Evolutionary conservation across 352 stramenopile genomes (phyloP).

Genomic region (Phytophthora pinifolia): DNA sequence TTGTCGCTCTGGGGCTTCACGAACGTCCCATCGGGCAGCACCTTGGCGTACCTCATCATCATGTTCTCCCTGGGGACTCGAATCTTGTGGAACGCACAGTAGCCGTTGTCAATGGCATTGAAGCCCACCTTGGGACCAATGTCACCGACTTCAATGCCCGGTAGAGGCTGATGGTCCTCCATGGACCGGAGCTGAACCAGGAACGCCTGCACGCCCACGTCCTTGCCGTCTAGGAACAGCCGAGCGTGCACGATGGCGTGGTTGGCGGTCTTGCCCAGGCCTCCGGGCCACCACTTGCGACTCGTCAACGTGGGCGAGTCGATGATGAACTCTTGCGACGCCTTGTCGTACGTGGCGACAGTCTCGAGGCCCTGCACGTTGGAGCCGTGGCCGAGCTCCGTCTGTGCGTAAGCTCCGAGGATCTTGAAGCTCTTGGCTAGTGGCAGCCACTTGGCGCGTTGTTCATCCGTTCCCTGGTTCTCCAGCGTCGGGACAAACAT

Average conservation of each 20-base stretch:
- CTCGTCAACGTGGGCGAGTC: conserved; percentile 94
- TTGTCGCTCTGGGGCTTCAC: conserved; percentile 66
- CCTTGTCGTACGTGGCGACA: conserved; percentile 59
- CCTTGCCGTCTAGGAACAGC: conserved; percentile 27
- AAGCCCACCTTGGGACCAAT: conserved; percentile 36
- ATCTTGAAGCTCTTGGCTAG: conserved; percentile 31
- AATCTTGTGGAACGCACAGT: conserved; percentile 32
- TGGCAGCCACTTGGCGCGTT: conserved; percentile 29
- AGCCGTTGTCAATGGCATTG: conserved; percentile 32
- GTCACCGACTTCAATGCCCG: conserved; percentile 31
- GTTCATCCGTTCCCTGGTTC: conserved; percentile 26
- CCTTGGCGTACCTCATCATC: conserved; percentile 38
- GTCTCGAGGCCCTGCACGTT: conserved; percentile 38
- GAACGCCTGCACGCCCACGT: conserved; percentile 33
- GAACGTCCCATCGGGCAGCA: conserved; percentile 59
- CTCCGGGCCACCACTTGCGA: conserved; percentile 94
- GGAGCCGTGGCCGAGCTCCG: conserved; percentile 34
- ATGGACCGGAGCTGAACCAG: conserved; percentile 31
- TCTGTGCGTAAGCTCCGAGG: conserved; percentile 32
- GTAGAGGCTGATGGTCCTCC: conserved; percentile 26
- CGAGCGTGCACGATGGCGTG: conserved; percentile 33
- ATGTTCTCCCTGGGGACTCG: conserved; percentile 28
- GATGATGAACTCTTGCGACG: conserved; percentile 92
- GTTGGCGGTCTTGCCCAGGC: conserved; percentile 36
- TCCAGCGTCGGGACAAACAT: conserved; percentile 37